These are phyloP conservation scores for Melocanna baccifera DNA, from an alignment of 176 grass and related monocot species.

Conservation along the genomic window DNA sequence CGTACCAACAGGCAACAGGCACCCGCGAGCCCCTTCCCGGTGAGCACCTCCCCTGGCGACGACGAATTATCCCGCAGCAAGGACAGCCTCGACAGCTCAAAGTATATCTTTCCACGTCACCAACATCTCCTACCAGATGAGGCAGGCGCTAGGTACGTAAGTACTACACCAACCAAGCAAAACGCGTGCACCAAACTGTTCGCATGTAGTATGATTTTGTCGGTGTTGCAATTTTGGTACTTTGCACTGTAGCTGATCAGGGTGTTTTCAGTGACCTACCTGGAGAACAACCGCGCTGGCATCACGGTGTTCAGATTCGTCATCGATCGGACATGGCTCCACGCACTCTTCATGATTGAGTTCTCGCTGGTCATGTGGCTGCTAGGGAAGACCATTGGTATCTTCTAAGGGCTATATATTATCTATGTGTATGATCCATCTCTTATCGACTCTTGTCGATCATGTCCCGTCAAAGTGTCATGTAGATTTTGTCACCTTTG, in stretches of 20 bases:
- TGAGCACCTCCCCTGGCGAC: not conserved
- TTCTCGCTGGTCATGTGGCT: conserved; percentile 89
- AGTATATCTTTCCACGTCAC: conserved; percentile 34
- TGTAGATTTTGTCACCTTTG: conserved; percentile 4
- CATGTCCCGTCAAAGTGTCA: not conserved
- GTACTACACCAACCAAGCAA: not conserved
- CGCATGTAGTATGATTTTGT: not conserved
- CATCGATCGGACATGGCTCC: conserved; percentile 85
- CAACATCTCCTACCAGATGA: conserved; percentile 74
- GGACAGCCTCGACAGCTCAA: conserved; percentile 43
- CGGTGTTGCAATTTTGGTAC: not conserved
- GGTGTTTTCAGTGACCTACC: conserved; percentile 79
- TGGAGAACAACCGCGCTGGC: conserved; percentile 87
- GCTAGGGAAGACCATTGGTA: conserved; percentile 80
- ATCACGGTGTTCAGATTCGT: conserved; percentile 85
- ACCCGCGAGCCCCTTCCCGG: not conserved
- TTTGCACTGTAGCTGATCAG: conserved; percentile 29
- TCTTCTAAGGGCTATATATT: conserved; percentile 19
- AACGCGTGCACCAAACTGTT: not conserved
- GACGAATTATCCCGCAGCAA: conserved; percentile 35
- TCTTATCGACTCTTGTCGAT: not conserved
- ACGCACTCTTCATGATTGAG: conserved; percentile 82
- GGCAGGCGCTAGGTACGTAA: conserved; percentile 66
- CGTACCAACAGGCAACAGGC: conserved; percentile 11
- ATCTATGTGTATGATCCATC: conserved; percentile 1